phyloP scores from a whole-genome alignment of 495 filamentous ascomycete species.

The Letharia columbiana region DNA sequence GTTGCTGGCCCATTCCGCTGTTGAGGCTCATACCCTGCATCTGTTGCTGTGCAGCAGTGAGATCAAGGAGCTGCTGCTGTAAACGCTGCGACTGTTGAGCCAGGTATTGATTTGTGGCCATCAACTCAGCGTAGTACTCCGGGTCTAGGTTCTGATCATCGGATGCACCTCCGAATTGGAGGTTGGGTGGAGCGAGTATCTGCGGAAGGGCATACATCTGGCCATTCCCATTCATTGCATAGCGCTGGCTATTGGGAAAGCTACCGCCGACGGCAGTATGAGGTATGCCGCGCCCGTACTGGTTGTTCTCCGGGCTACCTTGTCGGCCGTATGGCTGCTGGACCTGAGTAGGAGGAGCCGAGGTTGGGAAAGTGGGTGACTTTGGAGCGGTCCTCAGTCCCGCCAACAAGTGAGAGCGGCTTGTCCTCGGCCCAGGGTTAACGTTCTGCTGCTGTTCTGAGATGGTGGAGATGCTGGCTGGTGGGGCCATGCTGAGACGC shows the following conservation, averaged over 20 bases:
- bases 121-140: conserved; percentile 68
- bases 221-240: conserved; percentile 38
- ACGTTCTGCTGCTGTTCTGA: conserved; percentile 51
- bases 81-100: conserved; percentile 83
- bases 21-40: conserved; percentile 50
- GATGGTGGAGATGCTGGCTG: conserved; percentile 54
- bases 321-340: conserved; percentile 44
- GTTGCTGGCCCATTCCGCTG: conserved; percentile 36
- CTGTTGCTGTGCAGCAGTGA: conserved; percentile 64
- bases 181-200: conserved; percentile 71
- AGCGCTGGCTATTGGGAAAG: conserved; percentile 39
- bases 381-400: conserved; percentile 90
- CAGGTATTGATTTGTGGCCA: conserved; percentile 77
- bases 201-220: conserved; percentile 66
- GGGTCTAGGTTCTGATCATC: conserved; percentile 67
- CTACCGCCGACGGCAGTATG: conserved; percentile 54
- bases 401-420: conserved; percentile 87
- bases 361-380: conserved; percentile 58
- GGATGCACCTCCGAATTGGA: conserved; percentile 57
- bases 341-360: conserved; percentile 48
- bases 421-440: conserved; percentile 74
- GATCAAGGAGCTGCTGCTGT: conserved; percentile 50
- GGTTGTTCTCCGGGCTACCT: conserved; percentile 30
- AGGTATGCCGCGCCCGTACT: conserved; percentile 43
- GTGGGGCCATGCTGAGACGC: conserved; percentile 58